phyloP scores from a whole-genome alignment of 148 eudicot species.

The Rhododendron vialii region DNA sequence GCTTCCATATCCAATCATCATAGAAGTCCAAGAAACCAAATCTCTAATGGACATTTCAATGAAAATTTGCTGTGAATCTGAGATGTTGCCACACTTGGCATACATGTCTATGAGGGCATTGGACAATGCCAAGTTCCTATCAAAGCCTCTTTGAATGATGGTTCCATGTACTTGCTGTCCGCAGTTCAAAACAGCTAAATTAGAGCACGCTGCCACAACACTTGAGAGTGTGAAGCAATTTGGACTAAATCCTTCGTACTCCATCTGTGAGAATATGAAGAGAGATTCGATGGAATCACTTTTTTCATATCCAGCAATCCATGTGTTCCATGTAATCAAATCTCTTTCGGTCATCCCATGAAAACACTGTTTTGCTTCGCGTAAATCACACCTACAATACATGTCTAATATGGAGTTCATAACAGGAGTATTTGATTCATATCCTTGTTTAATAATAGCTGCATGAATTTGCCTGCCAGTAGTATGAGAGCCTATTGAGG shows the following conservation, averaged over 20 bases:
- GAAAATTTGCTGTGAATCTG: constrained; percentile 58
- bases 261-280: constrained; percentile 51
- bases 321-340: constrained; percentile 84
- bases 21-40: constrained; percentile 88
- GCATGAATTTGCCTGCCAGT: constrained; percentile 78
- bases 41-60: constrained; percentile 41
- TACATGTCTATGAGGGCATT: constrained; percentile 92
- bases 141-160: constrained; percentile 49
- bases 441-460: constrained; percentile 57
- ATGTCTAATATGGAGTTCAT: constrained; percentile 92
- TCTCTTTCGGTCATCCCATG: constrained; percentile 58
- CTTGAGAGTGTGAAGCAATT: constrained; percentile 74
- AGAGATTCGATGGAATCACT: constrained; percentile 32
- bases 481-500: constrained; percentile 38
- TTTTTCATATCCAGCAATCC: constrained; percentile 76
- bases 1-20: constrained; percentile 84
- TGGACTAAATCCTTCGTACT: constrained; percentile 50
- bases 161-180: constrained; percentile 73
- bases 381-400: constrained; percentile 63
- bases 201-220: constrained; percentile 72
- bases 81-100: constrained; percentile 79
- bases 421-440: constrained; percentile 60
- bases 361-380: constrained; percentile 70
- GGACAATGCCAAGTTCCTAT: constrained; percentile 46
- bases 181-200: constrained; percentile 49